Conservation (phyloP, 1,284 basidiomycete species). For the Ceratobasidium sp. region DNA sequence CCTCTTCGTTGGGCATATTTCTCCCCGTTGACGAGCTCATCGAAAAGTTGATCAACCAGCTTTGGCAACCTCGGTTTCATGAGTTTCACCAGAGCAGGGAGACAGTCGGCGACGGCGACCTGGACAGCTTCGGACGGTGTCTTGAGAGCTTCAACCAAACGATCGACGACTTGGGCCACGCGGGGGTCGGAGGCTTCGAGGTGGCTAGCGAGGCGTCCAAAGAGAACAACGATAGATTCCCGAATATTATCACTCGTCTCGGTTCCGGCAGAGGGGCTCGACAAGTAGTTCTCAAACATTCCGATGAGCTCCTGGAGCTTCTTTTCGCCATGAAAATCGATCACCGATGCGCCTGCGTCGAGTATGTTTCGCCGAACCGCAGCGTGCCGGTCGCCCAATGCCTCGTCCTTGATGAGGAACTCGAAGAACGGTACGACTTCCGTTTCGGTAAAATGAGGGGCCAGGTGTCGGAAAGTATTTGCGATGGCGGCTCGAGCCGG, state of each 20-base stretch:
- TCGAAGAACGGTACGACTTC: conserved; percentile 83
- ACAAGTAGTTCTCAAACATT: conserved; percentile 85
- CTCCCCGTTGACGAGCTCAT: conserved; percentile 74
- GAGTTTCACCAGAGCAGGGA: conserved; percentile 83
- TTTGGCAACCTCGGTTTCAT: conserved; percentile 69
- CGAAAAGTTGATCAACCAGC: conserved; percentile 79
- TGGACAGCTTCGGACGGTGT: conserved; percentile 98
- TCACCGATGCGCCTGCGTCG: conserved; percentile 78
- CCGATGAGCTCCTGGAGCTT: conserved; percentile 79
- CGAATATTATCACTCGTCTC: conserved; percentile 88
- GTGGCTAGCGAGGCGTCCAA: conserved; percentile 92
- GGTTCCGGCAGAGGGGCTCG: conserved; percentile 63
- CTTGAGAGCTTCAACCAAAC: conserved; percentile 89
- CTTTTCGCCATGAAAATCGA: conserved; percentile 83
- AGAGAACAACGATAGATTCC: conserved; percentile 93
- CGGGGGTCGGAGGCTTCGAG: conserved; percentile 77
- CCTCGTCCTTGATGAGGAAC: conserved; percentile 85
- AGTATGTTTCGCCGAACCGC: conserved; percentile 90
- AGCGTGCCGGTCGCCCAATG: conserved; percentile 84
- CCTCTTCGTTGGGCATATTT: conserved; percentile 94
- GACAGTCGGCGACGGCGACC: conserved; percentile 92
- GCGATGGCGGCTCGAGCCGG: conserved; percentile 81
- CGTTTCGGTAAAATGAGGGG: conserved; percentile 68
- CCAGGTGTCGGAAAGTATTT: conserved; percentile 70
- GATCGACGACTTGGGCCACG: conserved; percentile 83